These are phyloP conservation scores for Penicillium sclerotiorum DNA, from an alignment of 2,329 filamentous ascomycete species.

Conservation along the genomic window DNA sequence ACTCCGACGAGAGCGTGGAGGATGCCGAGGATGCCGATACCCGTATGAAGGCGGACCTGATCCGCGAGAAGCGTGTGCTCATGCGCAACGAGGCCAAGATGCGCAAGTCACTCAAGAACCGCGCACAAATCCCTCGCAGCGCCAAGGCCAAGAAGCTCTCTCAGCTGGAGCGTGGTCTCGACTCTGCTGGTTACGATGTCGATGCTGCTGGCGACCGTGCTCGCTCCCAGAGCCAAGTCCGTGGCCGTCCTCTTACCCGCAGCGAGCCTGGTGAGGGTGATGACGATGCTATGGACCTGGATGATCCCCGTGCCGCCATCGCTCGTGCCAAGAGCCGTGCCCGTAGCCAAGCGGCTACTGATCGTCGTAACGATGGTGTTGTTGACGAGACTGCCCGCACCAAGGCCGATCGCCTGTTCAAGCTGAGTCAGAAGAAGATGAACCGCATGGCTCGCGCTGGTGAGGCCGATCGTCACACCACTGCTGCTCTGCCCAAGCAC, in stretches of 20 bases:
- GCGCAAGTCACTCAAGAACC: constrained; percentile 97
- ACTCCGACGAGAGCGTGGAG: constrained; percentile 78
- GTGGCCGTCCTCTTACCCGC: constrained; percentile 71
- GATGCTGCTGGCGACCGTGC: constrained; percentile 73
- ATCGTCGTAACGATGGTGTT: constrained; percentile 58
- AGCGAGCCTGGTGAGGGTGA: constrained; percentile 68
- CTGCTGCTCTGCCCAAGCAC: constrained; percentile 82
- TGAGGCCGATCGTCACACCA: constrained; percentile 90
- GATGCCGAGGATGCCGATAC: constrained; percentile 88
- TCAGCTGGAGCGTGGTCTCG: constrained; percentile 83
- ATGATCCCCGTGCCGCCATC: constrained; percentile 51
- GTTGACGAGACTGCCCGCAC: constrained; percentile 65
- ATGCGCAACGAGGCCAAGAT: constrained; percentile 94
- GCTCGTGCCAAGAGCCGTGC: constrained; percentile 74
- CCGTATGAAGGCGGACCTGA: constrained; percentile 88
- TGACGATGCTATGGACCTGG: constrained; percentile 68
- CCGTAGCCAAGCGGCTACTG: constrained; percentile 55
- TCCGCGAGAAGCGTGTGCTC: constrained; percentile 89
- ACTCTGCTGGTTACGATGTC: constrained; percentile 83
- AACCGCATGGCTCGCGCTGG: constrained; percentile 97
- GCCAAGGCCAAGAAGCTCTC: constrained; percentile 78
- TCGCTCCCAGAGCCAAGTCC: constrained; percentile 59
- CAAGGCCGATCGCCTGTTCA: constrained; percentile 84
- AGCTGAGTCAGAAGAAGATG: constrained; percentile 96
- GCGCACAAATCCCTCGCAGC: constrained; percentile 85